Evolutionary conservation across 768 basidiomycete genomes (phyloP), one percentile per base, ranked within the genome.

Genomic region (Termitomyces sp.): DNA sequence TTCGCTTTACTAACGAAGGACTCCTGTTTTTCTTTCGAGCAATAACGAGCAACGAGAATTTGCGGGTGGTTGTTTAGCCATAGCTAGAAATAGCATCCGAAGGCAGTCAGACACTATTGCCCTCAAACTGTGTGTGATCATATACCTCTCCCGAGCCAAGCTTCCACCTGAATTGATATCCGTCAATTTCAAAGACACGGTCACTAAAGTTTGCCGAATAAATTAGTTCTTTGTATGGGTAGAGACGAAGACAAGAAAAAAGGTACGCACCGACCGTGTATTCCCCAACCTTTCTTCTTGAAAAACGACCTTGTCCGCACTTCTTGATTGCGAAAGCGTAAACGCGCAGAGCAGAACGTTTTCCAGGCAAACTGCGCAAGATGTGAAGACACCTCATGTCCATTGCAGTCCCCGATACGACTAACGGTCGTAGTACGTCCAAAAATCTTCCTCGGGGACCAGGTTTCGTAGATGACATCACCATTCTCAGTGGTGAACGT

Each of bases 321-420:
- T 53, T 69, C 67, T 20, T 60, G 48, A 35, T 63, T 61, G 6
- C 56, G 52, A 44, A 66, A 66, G 28, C 60, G 60, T 30, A 69
- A 49, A 28, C 46, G 53, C 10, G 66, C 68, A 36, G 67, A 64
- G 10, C 57, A 47, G 28, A 67, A 62, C 16, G 57, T 60, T 56
- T 66, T 67, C 67, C 67, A 69, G 36, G 66, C 61, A 41, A 67
- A 64, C 36, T 63, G 63, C 0, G 69, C 69, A 10, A 69, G 56
- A 46, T 64, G 49, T 38, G 57, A 59, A 50, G 63, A 66, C n/a
- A 6, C 48, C 23, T 55, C 56, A 30, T 53, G 46, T 58, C 52
- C 43, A 58, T 58, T 35, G 60, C 49, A 30, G 63, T 55, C 14
- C 13, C 50, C 56, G 0, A 49, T 20, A 40, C 64, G 61, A 55